Base-by-base conservation (phyloP, 2,329 filamentous ascomycete species). In the Neofusicoccum parvum region DNA sequence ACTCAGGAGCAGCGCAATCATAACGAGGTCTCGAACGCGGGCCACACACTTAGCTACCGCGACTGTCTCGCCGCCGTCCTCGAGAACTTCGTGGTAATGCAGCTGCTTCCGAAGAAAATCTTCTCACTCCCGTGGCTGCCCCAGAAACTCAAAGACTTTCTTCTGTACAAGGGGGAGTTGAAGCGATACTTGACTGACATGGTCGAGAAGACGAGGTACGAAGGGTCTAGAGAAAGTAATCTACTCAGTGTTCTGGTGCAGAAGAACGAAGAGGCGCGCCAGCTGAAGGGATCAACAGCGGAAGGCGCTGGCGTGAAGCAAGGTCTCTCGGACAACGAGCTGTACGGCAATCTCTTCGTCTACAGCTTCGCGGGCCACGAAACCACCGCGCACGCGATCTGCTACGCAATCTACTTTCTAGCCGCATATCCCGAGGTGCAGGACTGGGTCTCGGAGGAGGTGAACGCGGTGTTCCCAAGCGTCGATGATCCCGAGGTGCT, bases 271-370 rank as follows among this genome's bases (percentile, higher is more conserved):
- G 43, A 65, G n/a, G 62, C 49, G 7, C 49, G 51, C 37, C 46
- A 63, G 34, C 32, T 32, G 5, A 15, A 3, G 45, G 53, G 15
- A 5, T 32, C 27, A 32, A 7, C 27, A 32, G 27, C 27, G 27
- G 27, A 32, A 5, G 90, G 94, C 0, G 92, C 27, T 4, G 48
- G 49, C 34, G 23, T 4, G 15, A 81, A 96, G 53, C 86, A 89
- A 73, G 87, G 83, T 9, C 95, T 96, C 78, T 60, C 59, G 12
- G 65, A 66, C 32, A 58, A 64, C 5, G 74, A 76, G 66, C 65
- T 75, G 2, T 69, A 69, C 43, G 74, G 73, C 14, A 76, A 76
- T 63, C 59, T 75, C 5, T 76, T 75, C 66, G 70, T 73, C n/a
- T 74, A 74, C 62, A 74, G 68, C 14, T 62, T 74, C 27, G 73